Evolutionary conservation across 495 filamentous ascomycete species (phyloP).

Genomic region (Aspergillus panamensis): DNA sequence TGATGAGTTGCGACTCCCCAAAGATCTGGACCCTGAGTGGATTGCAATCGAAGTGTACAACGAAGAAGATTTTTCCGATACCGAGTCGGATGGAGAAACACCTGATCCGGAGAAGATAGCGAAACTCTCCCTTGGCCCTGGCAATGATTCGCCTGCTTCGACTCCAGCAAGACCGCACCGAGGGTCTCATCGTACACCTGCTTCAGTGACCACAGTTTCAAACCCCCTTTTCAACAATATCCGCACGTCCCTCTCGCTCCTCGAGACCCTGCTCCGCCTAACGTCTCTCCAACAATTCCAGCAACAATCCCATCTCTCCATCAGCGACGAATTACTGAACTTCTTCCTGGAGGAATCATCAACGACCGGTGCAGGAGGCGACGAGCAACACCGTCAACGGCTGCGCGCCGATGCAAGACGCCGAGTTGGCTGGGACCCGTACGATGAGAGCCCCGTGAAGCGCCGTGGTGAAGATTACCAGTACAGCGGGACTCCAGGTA

Average conservation of each 20-base stretch:
- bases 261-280: conserved; percentile 91
- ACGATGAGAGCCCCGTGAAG: conserved; percentile 68
- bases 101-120: conserved; percentile 40
- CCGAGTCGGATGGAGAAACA: conserved; percentile 52
- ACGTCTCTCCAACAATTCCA: conserved; percentile 95
- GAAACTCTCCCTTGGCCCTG: conserved; percentile 36
- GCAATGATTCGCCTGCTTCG: conserved; percentile 20
- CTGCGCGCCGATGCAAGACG: conserved; percentile 68
- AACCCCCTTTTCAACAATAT: conserved; percentile 51
- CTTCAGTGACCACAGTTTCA: conserved; percentile 33
- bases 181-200: conserved; percentile 25
- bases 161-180: conserved; percentile 21
- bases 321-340: conserved; percentile 89
- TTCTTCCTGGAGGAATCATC: conserved; percentile 88
- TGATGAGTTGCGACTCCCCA: conserved; percentile 64
- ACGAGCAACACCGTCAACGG: conserved; percentile 65
- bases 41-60: conserved; percentile 86
- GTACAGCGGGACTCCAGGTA: conserved; percentile 32
- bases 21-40: conserved; percentile 89
- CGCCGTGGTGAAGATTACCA: conserved; percentile 60
- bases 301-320: conserved; percentile 86
- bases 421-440: conserved; percentile 88
- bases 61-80: conserved; percentile 59
- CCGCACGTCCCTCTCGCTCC: conserved; percentile 81
- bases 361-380: conserved; percentile 66